A percentile compares a stretch with the other conserved stretches of the same genome.
phyloP scores from a whole-genome alignment of 2,329 filamentous ascomycete species.

The Xylaria sp. region DNA sequence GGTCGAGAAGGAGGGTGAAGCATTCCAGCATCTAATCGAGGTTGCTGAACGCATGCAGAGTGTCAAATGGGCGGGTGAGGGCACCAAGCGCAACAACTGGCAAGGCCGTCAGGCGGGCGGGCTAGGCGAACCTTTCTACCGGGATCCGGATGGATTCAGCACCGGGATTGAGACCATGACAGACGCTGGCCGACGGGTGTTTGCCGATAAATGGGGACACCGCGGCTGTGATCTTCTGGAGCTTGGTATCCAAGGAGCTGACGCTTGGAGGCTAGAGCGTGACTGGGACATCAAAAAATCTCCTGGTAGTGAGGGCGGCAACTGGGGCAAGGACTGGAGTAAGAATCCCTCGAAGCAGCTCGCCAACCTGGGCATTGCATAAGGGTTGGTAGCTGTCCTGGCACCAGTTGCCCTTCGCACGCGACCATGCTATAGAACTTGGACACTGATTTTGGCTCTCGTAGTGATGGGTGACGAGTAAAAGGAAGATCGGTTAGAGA shows the following conservation, averaged over 20 bases:
- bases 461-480: slow-evolving; percentile 32
- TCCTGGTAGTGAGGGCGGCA: slow-evolving; percentile 44
- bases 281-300: slow-evolving; percentile 49
- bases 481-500: slow-evolving; percentile 17
- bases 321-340: slow-evolving; percentile 49
- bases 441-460: slow-evolving; percentile 27
- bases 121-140: slow-evolving; percentile 56
- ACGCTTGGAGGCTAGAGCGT: slow-evolving; percentile 52
- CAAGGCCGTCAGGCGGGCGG: slow-evolving; percentile 55
- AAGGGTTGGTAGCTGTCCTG: slow-evolving; percentile 19
- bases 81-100: slow-evolving; percentile 52
- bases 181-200: slow-evolving; percentile 51
- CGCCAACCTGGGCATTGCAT: slow-evolving; percentile 30
- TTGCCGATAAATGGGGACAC: slow-evolving; percentile 55
- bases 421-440: slow-evolving; percentile 9
- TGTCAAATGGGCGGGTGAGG: slow-evolving; percentile 41
- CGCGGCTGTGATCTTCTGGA: slow-evolving; percentile 51
- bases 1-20: slow-evolving; percentile 51
- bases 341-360: slow-evolving; percentile 34
- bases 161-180: slow-evolving; percentile 48
- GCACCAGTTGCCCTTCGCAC: slow-evolving; percentile 18
- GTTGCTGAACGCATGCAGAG: slow-evolving; percentile 48
- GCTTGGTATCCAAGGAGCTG: slow-evolving; percentile 47
- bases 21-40: slow-evolving; percentile 50
- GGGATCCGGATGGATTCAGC: slow-evolving; percentile 52